Conservation (phyloP, 805 yeast species). For the Wickerhamiella bombiphila region DNA sequence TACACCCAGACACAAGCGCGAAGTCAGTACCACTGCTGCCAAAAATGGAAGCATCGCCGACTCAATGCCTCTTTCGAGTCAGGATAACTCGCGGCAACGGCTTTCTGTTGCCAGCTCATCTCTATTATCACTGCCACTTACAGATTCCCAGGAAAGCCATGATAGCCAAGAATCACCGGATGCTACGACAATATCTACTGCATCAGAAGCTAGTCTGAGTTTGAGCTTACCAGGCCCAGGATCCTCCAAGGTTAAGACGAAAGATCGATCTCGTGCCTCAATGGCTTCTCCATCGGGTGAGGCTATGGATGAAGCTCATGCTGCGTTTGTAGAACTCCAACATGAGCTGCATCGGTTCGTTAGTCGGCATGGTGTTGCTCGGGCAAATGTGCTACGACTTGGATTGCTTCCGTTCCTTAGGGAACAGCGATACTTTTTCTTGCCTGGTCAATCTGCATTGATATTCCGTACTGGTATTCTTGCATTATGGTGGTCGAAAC, state of each 20-base stretch:
- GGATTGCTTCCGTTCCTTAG: slow-evolving; percentile 29
- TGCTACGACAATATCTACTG: slow-evolving; percentile 9
- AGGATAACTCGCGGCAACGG: no score
- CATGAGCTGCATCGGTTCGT: slow-evolving; percentile 11
- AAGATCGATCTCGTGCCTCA: slow-evolving; percentile 90
- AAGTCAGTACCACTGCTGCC: no score
- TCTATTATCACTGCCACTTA: not conserved
- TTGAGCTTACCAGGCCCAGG: not conserved
- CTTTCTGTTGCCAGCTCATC: no score
- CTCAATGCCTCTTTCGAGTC: no score
- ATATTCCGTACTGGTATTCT: slow-evolving; percentile 20
- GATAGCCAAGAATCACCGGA: slow-evolving; percentile 7
- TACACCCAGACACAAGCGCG: no score
- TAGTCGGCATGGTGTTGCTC: slow-evolving; percentile 10
- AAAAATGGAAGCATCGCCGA: no score
- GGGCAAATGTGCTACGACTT: slow-evolving; percentile 28
- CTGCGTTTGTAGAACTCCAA: slow-evolving; percentile 10
- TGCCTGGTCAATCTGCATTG: slow-evolving; percentile 12
- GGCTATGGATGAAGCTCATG: slow-evolving; percentile 4
- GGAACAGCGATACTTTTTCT: slow-evolving; percentile 15
- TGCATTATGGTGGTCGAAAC: slow-evolving; percentile 27
- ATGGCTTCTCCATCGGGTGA: slow-evolving; percentile 29
- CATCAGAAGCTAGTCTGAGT: no score
- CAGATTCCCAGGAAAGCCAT: not conserved
- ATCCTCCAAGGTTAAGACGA: slow-evolving; percentile 68